These are phyloP conservation scores for Chlamydomonas eustigma DNA, from an alignment of 139 green algal genomes.

Conservation along the genomic window DNA sequence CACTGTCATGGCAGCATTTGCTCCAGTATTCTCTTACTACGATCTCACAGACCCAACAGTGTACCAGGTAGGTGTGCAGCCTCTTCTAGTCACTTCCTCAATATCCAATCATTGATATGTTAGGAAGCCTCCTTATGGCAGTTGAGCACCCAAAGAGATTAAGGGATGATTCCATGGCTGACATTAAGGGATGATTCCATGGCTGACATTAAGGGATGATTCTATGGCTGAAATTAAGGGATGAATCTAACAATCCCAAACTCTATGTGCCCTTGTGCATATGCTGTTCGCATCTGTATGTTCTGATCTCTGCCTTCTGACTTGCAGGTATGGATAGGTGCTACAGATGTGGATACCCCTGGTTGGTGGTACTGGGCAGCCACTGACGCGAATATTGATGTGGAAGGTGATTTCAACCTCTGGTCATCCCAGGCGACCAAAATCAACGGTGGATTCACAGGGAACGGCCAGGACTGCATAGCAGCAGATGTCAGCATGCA, in stretches of 20 bases:
- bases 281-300: not conserved
- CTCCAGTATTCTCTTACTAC: slow-evolving; percentile 7
- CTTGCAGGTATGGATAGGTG: not conserved
- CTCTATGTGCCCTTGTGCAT: too few relatives aligned
- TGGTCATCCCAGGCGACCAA: slow-evolving; percentile 3
- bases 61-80: too few relatives aligned
- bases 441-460: not conserved
- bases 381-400: not conserved
- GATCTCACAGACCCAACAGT: not conserved
- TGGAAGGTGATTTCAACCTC: not conserved
- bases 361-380: slow-evolving; percentile 9
- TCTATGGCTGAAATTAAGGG: too few relatives aligned
- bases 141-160: too few relatives aligned
- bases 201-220: too few relatives aligned
- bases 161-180: too few relatives aligned
- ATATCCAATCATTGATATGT: too few relatives aligned
- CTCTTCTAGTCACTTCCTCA: too few relatives aligned
- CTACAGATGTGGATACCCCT: not conserved
- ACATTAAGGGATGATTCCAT: too few relatives aligned
- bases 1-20: not conserved
- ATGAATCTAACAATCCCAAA: too few relatives aligned
- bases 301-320: not conserved
- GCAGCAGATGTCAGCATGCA: not conserved
- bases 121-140: too few relatives aligned
- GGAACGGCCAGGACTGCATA: not conserved